Evolutionary conservation across 2,329 filamentous ascomycete genomes (phyloP).

Genomic region (Colletotrichum caudatum): DNA sequence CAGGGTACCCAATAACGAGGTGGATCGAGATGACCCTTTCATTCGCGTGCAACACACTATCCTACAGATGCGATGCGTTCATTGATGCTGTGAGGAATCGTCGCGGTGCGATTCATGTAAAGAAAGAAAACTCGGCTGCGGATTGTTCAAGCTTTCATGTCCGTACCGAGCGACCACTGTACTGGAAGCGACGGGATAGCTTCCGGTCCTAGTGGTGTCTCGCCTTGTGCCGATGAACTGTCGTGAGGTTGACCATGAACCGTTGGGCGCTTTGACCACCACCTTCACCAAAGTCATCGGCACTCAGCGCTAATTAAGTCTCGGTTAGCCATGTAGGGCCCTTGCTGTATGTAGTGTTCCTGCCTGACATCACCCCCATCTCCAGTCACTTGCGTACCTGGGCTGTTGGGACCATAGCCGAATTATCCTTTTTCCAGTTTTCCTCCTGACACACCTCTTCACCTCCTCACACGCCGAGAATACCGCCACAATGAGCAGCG

Average conservation of each 20-base stretch:
- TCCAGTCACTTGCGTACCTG: not conserved
- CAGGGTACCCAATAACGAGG: conserved; percentile 2
- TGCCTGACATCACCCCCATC: conserved; percentile 40
- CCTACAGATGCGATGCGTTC: not conserved
- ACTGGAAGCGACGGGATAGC: not conserved
- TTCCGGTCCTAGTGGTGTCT: not conserved
- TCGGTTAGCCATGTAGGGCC: conserved; percentile 28
- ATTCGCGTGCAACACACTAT: not conserved
- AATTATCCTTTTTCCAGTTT: conserved; percentile 5
- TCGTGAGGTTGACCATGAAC: not conserved
- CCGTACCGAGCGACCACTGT: not conserved
- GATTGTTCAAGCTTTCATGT: not conserved
- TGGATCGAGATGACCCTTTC: conserved; percentile 15
- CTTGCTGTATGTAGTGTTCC: conserved; percentile 26
- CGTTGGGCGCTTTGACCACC: conserved; percentile 13
- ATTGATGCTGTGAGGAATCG: not conserved
- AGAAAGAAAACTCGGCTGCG: too few relatives aligned
- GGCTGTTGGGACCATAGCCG: not conserved
- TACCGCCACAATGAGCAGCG: conserved; percentile 62
- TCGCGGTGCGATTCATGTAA: too few relatives aligned
- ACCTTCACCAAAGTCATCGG: not conserved
- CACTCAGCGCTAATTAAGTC: conserved; percentile 25
- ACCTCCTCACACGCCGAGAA: not conserved
- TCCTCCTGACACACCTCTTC: conserved; percentile 3
- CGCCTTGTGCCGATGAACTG: too few relatives aligned